Conservation (phyloP, 2,329 filamentous ascomycete species). For the Fusarium sp. region DNA sequence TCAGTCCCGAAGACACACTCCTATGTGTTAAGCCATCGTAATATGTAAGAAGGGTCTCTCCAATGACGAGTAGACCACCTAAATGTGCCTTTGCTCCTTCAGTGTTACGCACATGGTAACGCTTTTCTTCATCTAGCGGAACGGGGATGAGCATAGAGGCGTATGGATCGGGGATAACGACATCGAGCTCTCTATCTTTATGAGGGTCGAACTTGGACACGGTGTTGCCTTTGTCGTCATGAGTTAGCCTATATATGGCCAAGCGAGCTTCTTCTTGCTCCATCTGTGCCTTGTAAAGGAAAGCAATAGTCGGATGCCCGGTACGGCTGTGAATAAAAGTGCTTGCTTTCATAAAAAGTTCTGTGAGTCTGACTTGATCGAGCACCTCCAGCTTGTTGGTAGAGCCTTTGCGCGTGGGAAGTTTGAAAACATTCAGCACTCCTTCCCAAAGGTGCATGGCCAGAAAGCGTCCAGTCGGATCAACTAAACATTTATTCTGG, state of each 20-base stretch:
- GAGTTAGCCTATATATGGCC: conserved; percentile 72
- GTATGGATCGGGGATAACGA: conserved; percentile 69
- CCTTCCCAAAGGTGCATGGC: conserved; percentile 74
- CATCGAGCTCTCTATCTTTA: conserved; percentile 69
- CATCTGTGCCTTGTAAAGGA: conserved; percentile 69
- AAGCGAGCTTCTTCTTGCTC: conserved; percentile 69
- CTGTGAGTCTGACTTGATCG: conserved; percentile 70
- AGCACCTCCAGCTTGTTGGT: conserved; percentile 63
- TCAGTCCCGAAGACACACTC: conserved; percentile 74
- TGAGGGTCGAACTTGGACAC: conserved; percentile 69
- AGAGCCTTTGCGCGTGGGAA: conserved; percentile 63
- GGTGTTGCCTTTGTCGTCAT: conserved; percentile 70
- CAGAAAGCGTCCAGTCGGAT: conserved; percentile 79
- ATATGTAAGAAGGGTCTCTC: conserved; percentile 87
- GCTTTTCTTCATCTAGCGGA: conserved; percentile 69
- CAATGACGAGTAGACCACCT: conserved; percentile 81
- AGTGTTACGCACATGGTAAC: conserved; percentile 72
- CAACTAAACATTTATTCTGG: conserved; percentile 85
- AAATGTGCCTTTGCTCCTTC: conserved; percentile 69
- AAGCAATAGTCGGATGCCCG: conserved; percentile 70
- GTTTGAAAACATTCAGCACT: conserved; percentile 69
- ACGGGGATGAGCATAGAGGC: conserved; percentile 76
- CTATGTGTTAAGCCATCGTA: conserved; percentile 83
- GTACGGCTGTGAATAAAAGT: conserved; percentile 72
- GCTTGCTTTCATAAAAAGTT: conserved; percentile 72